Evolutionary conservation across 352 stramenopile genomes (phyloP).

Genomic region (Globisporangium carolinianum): DNA sequence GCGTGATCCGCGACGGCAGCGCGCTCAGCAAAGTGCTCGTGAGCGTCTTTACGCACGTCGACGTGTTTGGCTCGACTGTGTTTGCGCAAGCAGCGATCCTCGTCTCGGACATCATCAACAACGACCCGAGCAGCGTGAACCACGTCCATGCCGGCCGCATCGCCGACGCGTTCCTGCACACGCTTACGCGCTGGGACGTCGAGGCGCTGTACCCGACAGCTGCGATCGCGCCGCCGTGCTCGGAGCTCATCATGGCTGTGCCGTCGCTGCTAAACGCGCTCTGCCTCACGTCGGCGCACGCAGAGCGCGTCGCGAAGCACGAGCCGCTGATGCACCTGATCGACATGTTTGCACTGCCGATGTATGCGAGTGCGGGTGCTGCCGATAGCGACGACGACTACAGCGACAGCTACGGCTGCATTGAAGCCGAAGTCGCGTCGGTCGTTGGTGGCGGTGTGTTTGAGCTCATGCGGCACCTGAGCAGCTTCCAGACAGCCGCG

Average conservation of each 20-base stretch:
- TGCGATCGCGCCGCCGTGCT: constrained; percentile 68
- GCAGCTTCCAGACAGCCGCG: constrained; percentile 75
- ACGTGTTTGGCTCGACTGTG: constrained; percentile 90
- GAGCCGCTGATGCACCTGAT: constrained; percentile 90
- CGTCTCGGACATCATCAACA: constrained; percentile 96
- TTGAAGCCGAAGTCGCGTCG: constrained; percentile 90
- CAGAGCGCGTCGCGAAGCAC: constrained; percentile 84
- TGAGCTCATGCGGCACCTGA: constrained; percentile 95
- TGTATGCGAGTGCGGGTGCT: constrained; percentile 49
- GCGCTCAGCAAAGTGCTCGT: constrained; percentile 85
- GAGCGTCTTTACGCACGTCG: constrained; percentile 87
- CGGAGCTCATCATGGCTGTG: constrained; percentile 92
- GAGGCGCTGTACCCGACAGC: constrained; percentile 38
- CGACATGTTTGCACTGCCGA: constrained; percentile 87
- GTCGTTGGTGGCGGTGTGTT: constrained; percentile 93
- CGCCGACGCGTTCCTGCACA: constrained; percentile 89
- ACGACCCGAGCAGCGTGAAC: constrained; percentile 93
- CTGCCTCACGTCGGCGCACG: constrained; percentile 89
- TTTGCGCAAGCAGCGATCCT: constrained; percentile 90
- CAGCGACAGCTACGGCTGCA: constrained; percentile 76
- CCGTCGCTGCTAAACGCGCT: constrained; percentile 92
- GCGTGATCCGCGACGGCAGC: constrained; percentile 82
- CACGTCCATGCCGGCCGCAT: constrained; percentile 91
- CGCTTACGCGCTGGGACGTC: constrained; percentile 83
- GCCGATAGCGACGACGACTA: constrained; percentile 40